phyloP scores from a whole-genome alignment of 805 yeast species.

The Isabelozyma gotoi region DNA sequence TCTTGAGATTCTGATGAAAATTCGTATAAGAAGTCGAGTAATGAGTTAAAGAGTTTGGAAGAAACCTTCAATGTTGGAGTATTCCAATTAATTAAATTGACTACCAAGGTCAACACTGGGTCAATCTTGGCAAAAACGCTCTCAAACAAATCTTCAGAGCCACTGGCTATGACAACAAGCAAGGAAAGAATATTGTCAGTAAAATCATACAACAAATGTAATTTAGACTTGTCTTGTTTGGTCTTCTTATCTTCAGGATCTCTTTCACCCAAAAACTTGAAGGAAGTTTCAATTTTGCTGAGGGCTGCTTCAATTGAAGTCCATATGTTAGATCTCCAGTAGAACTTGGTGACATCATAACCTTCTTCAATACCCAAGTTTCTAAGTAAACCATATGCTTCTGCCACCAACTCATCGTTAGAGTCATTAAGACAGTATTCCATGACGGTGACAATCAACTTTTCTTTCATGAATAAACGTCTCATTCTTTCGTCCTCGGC shows the following conservation, averaged over 20 bases:
- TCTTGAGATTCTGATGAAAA: constrained; percentile 58
- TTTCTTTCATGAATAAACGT: constrained; percentile 65
- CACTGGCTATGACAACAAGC: constrained; percentile 62
- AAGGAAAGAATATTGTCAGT: constrained; percentile 74
- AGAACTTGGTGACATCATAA: constrained; percentile 68
- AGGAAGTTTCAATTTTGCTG: constrained; percentile 48
- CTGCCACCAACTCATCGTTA: constrained; percentile 74
- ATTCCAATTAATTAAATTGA: constrained; percentile 36
- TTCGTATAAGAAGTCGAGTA: constrained; percentile 59
- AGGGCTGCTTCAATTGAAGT: constrained; percentile 53
- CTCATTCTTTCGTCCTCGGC: constrained; percentile 70
- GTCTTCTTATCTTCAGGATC: constrained; percentile 16
- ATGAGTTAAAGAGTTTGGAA: constrained; percentile 46
- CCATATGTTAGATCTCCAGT: constrained; percentile 83
- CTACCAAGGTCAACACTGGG: constrained; percentile 36
- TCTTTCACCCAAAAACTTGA: constrained; percentile 37
- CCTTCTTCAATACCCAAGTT: constrained; percentile 86
- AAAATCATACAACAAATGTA: constrained; percentile 57
- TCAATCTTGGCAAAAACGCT: constrained; percentile 47
- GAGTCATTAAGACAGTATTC: constrained; percentile 65
- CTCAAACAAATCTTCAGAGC: constrained; percentile 51
- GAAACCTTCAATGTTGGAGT: constrained; percentile 38
- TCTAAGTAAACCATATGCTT: constrained; percentile 77
- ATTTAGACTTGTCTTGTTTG: constrained; percentile 40
- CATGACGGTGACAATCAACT: constrained; percentile 60